phyloP scores from a whole-genome alignment of 257 asterid genomes.

The Misopates orontium region DNA sequence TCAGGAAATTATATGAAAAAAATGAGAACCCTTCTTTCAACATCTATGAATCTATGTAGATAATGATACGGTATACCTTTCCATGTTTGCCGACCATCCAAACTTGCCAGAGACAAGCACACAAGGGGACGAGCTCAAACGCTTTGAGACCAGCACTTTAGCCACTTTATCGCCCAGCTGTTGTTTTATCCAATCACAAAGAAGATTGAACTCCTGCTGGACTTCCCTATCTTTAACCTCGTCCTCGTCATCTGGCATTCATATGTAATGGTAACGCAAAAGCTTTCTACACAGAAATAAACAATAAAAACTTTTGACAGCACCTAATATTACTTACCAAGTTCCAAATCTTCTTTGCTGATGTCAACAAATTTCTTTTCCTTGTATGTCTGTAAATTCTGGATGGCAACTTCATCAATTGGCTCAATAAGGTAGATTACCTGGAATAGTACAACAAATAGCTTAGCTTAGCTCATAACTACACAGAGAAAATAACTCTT shows the following conservation, averaged over 20 bases:
- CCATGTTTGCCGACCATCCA: constrained; percentile 99
- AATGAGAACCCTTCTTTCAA: too few species aligned
- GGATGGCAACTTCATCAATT: constrained; percentile 92
- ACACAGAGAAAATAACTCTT: neutral
- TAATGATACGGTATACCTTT: constrained; percentile 52
- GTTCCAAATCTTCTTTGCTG: constrained; percentile 97
- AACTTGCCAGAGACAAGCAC: constrained; percentile 99
- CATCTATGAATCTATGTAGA: neutral
- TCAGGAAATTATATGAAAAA: neutral
- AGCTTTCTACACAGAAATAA: neutral
- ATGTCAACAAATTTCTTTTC: constrained; percentile 96
- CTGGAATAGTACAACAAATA: constrained; percentile 32
- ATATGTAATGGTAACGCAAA: neutral
- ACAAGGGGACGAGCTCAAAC: constrained; percentile 95
- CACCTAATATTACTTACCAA: constrained; percentile 52
- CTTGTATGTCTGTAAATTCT: constrained; percentile 92
- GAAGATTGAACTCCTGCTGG: constrained; percentile 78
- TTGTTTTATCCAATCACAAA: constrained; percentile 95
- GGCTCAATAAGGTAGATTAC: constrained; percentile 91
- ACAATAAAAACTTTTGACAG: neutral
- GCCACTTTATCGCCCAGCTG: constrained; percentile 97
- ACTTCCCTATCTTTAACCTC: constrained; percentile 86
- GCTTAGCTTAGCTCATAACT: neutral
- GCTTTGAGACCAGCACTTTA: constrained; percentile 90
- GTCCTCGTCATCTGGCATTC: constrained; percentile 72